These are phyloP conservation scores for Pachysandra terminalis DNA, from an alignment of 164 flowering plant genomes.

Conservation along the genomic window DNA sequence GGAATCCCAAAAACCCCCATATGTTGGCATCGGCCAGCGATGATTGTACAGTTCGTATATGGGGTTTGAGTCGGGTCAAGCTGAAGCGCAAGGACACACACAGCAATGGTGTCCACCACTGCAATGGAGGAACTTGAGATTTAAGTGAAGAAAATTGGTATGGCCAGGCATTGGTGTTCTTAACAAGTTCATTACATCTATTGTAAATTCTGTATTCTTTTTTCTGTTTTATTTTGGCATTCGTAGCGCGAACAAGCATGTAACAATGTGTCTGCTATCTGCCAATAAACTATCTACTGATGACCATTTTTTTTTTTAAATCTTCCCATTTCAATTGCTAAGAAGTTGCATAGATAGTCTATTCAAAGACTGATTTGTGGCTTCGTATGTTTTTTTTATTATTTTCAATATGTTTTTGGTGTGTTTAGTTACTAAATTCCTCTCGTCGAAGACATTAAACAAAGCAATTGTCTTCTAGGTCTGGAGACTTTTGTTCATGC, in stretches of 20 bases:
- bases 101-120: slow-evolving; percentile 23
- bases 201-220: slow-evolving; percentile 31
- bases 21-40: slow-evolving; percentile 42
- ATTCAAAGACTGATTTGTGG: background rate
- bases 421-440: too few species aligned
- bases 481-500: too few species aligned
- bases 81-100: slow-evolving; percentile 18
- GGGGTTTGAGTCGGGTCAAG: slow-evolving; percentile 28
- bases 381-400: background rate
- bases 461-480: too few species aligned
- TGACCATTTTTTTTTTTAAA: slow-evolving; percentile 9
- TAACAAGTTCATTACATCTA: slow-evolving; percentile 17
- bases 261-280: slow-evolving; percentile 22
- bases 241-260: slow-evolving; percentile 32
- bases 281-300: slow-evolving; percentile 24
- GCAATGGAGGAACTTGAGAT: slow-evolving; percentile 25
- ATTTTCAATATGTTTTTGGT: too few species aligned
- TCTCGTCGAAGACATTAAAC: too few species aligned
- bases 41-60: slow-evolving; percentile 35
- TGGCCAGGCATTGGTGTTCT: slow-evolving; percentile 10
- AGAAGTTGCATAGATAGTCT: background rate
- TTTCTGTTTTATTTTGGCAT: slow-evolving; percentile 17
- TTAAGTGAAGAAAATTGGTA: background rate
- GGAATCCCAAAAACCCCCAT: slow-evolving; percentile 36
- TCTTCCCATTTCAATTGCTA: background rate